Base-by-base conservation (phyloP, 192 early-diverging fungal species). In the Endogone sp. region DNA sequence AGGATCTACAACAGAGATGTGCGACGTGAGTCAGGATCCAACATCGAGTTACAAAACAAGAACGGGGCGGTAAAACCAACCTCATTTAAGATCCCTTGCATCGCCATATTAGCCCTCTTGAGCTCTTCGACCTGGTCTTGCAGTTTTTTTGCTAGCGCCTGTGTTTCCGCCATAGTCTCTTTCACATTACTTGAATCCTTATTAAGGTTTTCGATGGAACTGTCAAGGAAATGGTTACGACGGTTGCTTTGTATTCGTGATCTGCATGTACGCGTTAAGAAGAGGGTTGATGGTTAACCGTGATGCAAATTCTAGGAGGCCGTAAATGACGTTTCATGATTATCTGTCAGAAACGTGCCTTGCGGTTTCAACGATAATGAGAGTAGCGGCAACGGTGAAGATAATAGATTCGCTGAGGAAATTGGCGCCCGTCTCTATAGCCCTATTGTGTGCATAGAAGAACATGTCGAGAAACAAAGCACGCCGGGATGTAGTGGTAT, bases 381-480 rank as follows among this genome's bases (percentile, higher is more conserved):
- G 71, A 28, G 83, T 79, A n/a, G 82, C 84, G 6, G 92, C 92
- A 20, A 93, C 90, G 4, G 85, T 72, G 75, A 93, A 93, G 54
- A 93, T 88, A 65, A 93, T 85, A 3, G 88, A 78, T 61, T 93
- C 92, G 58, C 90, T 85, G 25, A 93, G 64, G 68, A 93, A 93
- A 75, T 93, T 91, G 26, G 92, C 92, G 8, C 92, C 92, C 16
- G 84, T 85, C 61, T 93, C 92, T n/a, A 93, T 76, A 23, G 92
- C 92, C 57, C 88, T 85, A 57, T 70, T 6, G 11, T 29, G 54
- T 23, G 63, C n/a, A 26, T 22, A 6, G 60, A 55, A 55, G 21
- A 55, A n/a, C 16, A 59, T 57, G 6, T 0, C 8, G 3, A 1
- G 2, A 3, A 28, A n/a, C 6, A 29, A 20, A 66, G 58, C 2